Base-by-base conservation (phyloP, 208 protist species). In the Trypanosomatidae sp. region DNA sequence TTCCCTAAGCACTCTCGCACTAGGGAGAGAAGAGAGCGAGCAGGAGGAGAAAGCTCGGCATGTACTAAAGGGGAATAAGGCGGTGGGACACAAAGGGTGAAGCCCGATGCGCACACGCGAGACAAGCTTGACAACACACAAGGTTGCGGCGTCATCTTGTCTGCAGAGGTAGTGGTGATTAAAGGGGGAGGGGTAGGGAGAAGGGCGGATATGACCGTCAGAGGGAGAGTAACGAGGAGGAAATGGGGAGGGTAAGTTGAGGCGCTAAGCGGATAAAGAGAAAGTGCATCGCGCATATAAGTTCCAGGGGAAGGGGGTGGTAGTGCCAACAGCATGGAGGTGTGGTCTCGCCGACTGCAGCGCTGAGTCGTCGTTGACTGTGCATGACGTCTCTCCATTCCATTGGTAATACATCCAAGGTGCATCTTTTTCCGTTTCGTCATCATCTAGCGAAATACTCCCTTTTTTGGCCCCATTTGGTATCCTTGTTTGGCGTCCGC, bases 271-370 rank as follows among this genome's bases (percentile, higher is more conserved):
- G 53, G 22, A 59, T 25, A 12, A 25, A 25, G 25, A 36, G 53
- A 33, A 36, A 33, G 53, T 25, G 53, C 25, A 59, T 33, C 10
- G 3, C 10, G 53, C 25, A 59, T 33, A 25, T 25, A 33, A 3
- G 25, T 59, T 59, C 25, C 22, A 59, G 53, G 25, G 8, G 25
- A 59, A 25, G 25, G 8, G 25, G 53, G 22, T 36, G 53, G 25
- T 9, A 59, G 53, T 12, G 53, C 10, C 25, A 59, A 30, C 8
- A 25, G 25, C 25, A 59, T 17, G 25, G 53, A 1, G 53, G 12
- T 59, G 50, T 59, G 53, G 1, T 59, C 53, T 17, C 50, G 46
- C 58, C 53, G 52, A 56, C 53, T 56, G 47, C 36, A 47, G 69
- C 43, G 8, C 30, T 36, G n/a, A 66, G 33, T 22, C 36, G 30